phyloP scores from a whole-genome alignment of 2,329 filamentous ascomycete genomes.

The Dothistroma septosporum region DNA sequence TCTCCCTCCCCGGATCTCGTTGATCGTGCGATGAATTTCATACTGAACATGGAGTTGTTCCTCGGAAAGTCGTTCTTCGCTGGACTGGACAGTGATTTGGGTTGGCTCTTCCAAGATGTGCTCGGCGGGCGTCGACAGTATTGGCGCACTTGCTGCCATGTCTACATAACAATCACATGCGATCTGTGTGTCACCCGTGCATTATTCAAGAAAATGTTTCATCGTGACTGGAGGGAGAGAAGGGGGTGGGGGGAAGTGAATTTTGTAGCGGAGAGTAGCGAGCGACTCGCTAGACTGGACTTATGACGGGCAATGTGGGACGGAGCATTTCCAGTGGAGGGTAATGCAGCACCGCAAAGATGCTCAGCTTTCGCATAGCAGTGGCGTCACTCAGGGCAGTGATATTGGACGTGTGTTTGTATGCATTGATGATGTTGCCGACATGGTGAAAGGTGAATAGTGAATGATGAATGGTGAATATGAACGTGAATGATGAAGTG shows the following conservation, averaged over 20 bases:
- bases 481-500: background rate
- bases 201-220: background rate
- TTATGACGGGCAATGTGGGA: background rate
- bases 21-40: conserved; percentile 75
- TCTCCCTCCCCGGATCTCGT: conserved; percentile 66
- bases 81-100: conserved; percentile 35
- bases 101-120: conserved; percentile 56
- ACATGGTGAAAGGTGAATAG: background rate
- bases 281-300: background rate
- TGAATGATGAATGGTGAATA: background rate
- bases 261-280: background rate
- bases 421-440: background rate
- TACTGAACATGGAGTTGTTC: conserved; percentile 73
- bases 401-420: background rate
- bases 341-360: background rate
- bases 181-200: background rate
- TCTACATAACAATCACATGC: background rate
- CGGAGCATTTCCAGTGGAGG: background rate
- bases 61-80: conserved; percentile 48
- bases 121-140: conserved; percentile 60
- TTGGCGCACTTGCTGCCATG: conserved; percentile 43
- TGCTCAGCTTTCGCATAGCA: background rate
- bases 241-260: background rate
- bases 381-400: background rate
- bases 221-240: background rate